Evolutionary conservation across 2,329 filamentous ascomycete species (phyloP).

Genomic region (Xylariales sp.): DNA sequence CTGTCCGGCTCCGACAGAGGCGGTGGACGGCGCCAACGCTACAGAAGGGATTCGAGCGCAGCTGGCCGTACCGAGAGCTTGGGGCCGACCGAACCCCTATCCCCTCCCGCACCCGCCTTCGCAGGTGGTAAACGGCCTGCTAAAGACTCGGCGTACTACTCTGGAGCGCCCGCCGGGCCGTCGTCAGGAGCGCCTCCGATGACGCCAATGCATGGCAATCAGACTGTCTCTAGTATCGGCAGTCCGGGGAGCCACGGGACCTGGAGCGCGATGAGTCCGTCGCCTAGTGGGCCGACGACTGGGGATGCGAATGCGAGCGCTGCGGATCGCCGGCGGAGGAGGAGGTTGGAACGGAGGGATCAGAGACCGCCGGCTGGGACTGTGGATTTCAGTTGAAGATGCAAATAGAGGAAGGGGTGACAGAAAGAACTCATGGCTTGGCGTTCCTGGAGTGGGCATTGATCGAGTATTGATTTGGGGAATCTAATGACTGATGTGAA

Average conservation of each 20-base stretch:
- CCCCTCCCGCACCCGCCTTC: constrained; percentile 53
- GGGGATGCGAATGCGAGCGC: constrained; percentile 33
- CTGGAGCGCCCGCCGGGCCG: constrained; percentile 40
- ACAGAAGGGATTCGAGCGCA: constrained; percentile 49
- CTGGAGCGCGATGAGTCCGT: constrained; percentile 49
- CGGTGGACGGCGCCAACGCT: constrained; percentile 38
- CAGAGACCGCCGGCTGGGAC: constrained; percentile 24
- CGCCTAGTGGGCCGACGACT: constrained; percentile 35
- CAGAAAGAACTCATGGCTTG: not conserved
- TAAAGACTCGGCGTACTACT: constrained; percentile 61
- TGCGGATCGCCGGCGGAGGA: constrained; percentile 50
- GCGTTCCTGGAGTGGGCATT: constrained; percentile 5
- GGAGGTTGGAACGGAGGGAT: constrained; percentile 50
- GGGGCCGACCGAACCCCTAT: constrained; percentile 38
- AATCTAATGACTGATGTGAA: not conserved
- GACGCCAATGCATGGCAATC: constrained; percentile 13
- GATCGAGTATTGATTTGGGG: not conserved
- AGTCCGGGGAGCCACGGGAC: constrained; percentile 49
- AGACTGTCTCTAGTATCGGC: constrained; percentile 43
- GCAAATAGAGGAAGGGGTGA: not conserved
- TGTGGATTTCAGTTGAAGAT: constrained; percentile 16
- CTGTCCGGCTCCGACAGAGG: constrained; percentile 53
- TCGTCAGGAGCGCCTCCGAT: constrained; percentile 12
- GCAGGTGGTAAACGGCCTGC: constrained; percentile 42
- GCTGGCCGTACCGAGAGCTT: constrained; percentile 44